Evolutionary conservation across 371 early-diverging fungal species (phyloP), one percentile per base, ranked within the genome.

Genomic region (Syncephalastrum sp.): DNA sequence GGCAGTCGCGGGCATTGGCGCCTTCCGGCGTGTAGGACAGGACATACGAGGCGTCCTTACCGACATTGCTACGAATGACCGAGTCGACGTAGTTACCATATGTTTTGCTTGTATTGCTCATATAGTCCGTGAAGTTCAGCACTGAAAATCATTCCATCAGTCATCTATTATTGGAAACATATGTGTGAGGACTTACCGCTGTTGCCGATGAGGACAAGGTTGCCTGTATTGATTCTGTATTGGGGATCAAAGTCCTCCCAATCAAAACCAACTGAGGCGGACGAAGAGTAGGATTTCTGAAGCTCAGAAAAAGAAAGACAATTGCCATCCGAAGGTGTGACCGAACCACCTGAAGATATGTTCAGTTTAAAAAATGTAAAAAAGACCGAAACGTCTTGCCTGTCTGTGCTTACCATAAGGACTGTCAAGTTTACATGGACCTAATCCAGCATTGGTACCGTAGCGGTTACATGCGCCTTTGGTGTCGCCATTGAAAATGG

Each of bases 401-500:
- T 49, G 33, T 47, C n/a, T 49, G 49, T 42, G n/a, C 50, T 67
- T 71, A 53, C 76, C 77, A 61, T 75, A 83, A 19, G 79, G 82
- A 45, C 73, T 70, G 13, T 60, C 54, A 0, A 79, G 56, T n/a
- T 54, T 49, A 57, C 79, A 78, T 15, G 65, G 55, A 52, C 60
- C 54, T 44, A 63, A 50, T 15, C 53, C 42, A n/a, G 53, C 59
- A 25, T 52, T 62, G 47, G 56, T 53, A 49, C 57, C 78, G 58
- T 5, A 50, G 1, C 21, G n/a, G 2, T 42, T 10, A 50, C 81
- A 83, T n/a, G 70, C 68, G n/a, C 53, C 60, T 6, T 19, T 47
- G 0, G 65, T 62, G 60, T 67, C 74, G 29, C 79, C 81, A 49
- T 69, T 67, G 64, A 83, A 83, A n/a, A 83, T 73, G 3, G 66